Evolutionary conservation across 2,329 filamentous ascomycete species (phyloP).

Genomic region (Ophiosphaerella narmari): DNA sequence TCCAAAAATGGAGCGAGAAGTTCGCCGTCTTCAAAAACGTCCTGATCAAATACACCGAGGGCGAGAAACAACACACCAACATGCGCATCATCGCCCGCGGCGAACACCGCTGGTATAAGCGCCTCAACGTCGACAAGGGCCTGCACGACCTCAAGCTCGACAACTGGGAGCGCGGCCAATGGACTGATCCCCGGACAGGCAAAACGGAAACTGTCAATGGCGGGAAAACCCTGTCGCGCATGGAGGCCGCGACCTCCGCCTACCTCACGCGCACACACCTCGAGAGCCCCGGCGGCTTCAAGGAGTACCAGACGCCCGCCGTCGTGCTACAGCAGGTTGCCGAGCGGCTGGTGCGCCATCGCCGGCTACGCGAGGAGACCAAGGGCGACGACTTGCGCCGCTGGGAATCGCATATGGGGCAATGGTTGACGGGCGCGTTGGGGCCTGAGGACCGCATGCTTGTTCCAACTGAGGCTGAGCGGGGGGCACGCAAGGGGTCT

Average conservation of each 20-base stretch:
- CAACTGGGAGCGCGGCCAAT: conserved; percentile 52
- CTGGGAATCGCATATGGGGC: conserved; percentile 48
- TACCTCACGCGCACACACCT: conserved; percentile 46
- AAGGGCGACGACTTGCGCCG: conserved; percentile 37
- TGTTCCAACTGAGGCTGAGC: background rate
- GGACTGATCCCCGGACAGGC: conserved; percentile 40
- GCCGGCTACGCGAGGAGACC: conserved; percentile 49
- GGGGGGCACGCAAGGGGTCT: background rate
- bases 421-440: conserved; percentile 43
- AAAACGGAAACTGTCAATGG: conserved; percentile 44
- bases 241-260: conserved; percentile 49
- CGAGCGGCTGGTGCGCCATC: conserved; percentile 54
- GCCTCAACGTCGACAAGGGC: conserved; percentile 53
- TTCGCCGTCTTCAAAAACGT: conserved; percentile 56
- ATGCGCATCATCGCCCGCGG: conserved; percentile 54
- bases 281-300: conserved; percentile 43
- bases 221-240: conserved; percentile 49
- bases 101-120: conserved; percentile 57
- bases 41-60: conserved; percentile 58
- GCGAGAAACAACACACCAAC: conserved; percentile 53
- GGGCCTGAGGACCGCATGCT: conserved; percentile 30
- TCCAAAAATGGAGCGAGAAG: conserved; percentile 55
- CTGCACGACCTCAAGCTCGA: conserved; percentile 54
- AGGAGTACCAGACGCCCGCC: conserved; percentile 52
- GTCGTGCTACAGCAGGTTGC: conserved; percentile 53